Evolutionary conservation across 345 rosid genomes (phyloP).

Genomic region (Syzygium oleosum): DNA sequence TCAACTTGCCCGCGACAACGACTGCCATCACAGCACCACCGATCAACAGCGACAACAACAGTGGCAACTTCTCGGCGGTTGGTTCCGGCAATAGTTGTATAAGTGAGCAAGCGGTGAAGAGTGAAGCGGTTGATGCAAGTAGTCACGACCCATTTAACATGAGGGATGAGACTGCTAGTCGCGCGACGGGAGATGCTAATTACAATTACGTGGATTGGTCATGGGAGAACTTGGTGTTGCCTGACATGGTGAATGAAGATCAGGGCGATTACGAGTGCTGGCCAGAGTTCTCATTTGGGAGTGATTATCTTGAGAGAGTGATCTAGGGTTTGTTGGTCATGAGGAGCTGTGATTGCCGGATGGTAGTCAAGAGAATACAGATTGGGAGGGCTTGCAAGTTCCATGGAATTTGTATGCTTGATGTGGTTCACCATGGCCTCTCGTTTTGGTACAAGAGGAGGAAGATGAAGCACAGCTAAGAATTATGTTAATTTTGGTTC

Average conservation of each 20-base stretch:
- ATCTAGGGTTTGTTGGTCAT: not conserved
- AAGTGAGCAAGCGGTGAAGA: not conserved
- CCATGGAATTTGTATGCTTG: slow-evolving; percentile 28
- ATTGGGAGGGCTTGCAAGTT: slow-evolving; percentile 19
- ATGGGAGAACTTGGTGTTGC: not conserved
- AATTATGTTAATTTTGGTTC: not conserved
- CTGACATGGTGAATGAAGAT: not conserved
- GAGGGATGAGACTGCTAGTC: not conserved
- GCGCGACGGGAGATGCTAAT: not conserved
- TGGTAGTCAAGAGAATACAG: not conserved
- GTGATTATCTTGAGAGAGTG: slow-evolving; percentile 1
- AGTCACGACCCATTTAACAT: not conserved
- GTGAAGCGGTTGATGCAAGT: not conserved
- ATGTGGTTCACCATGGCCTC: not conserved
- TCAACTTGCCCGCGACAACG: slow-evolving; percentile 40
- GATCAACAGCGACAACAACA: not conserved
- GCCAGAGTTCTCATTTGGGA: slow-evolving; percentile 9
- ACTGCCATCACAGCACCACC: not conserved
- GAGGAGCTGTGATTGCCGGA: not conserved
- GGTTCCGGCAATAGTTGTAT: not conserved
- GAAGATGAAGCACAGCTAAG: not conserved
- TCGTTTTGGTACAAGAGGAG: not conserved
- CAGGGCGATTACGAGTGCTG: slow-evolving; percentile 4
- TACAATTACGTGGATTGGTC: not conserved
- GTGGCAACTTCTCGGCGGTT: not conserved